These are phyloP conservation scores for Hura crepitans DNA, from an alignment of 441 rosid species.

Conservation along the genomic window DNA sequence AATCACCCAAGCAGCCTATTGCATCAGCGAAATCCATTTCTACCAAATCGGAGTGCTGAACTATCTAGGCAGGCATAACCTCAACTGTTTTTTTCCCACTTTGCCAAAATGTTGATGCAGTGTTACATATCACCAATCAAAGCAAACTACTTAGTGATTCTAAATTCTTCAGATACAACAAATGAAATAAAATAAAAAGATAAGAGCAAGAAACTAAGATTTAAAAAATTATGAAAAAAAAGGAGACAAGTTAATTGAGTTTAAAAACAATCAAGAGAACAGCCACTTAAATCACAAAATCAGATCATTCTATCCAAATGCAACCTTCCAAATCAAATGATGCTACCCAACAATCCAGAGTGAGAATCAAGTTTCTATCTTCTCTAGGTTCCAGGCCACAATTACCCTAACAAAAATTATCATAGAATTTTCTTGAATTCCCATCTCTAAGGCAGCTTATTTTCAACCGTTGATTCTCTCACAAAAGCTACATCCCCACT, in stretches of 20 bases:
- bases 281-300: constrained; percentile 4
- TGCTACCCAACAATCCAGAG: constrained; percentile 14
- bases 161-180: neutral
- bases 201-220: neutral
- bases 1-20: no score
- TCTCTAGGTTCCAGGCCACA: constrained; percentile 10
- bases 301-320: constrained; percentile 8
- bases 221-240: neutral
- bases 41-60: neutral
- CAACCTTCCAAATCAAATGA: constrained; percentile 14
- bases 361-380: constrained; percentile 9
- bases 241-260: neutral
- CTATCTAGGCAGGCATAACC: neutral
- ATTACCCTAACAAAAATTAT: constrained; percentile 7
- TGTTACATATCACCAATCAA: constrained; percentile 13
- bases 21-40: neutral
- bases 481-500: constrained; percentile 47
- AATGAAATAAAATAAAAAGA: constrained; percentile 15
- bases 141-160: constrained; percentile 17
- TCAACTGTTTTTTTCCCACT: no score
- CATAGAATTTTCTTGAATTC: neutral
- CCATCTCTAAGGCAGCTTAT: constrained; percentile 8
- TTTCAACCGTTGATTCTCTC: constrained; percentile 38
- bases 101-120: neutral
- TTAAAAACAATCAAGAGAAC: constrained; percentile 23